Conservation (phyloP, 176 grass and related monocot genomes). For the Ensete ventricosum region DNA sequence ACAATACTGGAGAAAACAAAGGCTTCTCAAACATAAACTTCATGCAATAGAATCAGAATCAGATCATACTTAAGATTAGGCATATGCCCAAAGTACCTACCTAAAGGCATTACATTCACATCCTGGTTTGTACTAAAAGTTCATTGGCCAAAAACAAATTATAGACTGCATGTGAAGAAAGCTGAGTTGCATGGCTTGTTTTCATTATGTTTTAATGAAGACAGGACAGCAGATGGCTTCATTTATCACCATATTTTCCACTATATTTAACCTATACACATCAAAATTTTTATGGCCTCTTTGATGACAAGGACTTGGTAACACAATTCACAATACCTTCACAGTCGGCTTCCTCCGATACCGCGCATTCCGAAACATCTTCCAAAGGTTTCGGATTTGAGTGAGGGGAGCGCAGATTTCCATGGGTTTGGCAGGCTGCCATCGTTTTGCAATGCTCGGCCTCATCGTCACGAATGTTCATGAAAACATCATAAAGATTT, state of each 20-base stretch:
- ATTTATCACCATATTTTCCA: background rate
- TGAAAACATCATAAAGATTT: conserved; percentile 78
- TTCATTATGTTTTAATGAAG: background rate
- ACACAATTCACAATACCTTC: conserved; percentile 37
- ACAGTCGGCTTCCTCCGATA: conserved; percentile 28
- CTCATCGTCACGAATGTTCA: conserved; percentile 78
- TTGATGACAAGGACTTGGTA: conserved; percentile 28
- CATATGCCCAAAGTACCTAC: too few species aligned
- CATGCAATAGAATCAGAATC: too few species aligned
- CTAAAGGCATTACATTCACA: too few species aligned
- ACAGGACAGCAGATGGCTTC: background rate
- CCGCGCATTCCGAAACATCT: conserved; percentile 14
- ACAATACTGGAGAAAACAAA: too few species aligned
- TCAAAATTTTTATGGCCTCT: background rate
- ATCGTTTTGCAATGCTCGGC: conserved; percentile 91
- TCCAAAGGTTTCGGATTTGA: conserved; percentile 26
- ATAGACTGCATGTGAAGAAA: background rate
- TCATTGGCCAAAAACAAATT: background rate
- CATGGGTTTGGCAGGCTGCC: conserved; percentile 78
- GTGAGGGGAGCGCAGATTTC: conserved; percentile 69
- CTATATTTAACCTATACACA: background rate
- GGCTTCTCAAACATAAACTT: too few species aligned
- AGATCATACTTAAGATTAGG: too few species aligned
- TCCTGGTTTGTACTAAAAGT: too few species aligned
- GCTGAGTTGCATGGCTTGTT: background rate